phyloP scores from a whole-genome alignment of 176 grass and related monocot genomes.

The Panicum miliaceum region DNA sequence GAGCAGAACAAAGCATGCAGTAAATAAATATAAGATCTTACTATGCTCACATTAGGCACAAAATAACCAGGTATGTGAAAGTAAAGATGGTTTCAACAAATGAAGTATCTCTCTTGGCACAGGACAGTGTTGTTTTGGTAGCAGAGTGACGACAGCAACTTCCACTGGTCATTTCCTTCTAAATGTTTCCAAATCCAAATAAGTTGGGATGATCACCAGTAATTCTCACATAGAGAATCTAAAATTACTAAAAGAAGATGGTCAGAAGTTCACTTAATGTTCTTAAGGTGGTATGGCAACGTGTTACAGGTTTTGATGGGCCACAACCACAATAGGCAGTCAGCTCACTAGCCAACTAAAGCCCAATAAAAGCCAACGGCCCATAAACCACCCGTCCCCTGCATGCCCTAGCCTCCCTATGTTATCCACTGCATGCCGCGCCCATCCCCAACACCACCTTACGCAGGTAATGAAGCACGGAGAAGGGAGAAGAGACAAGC shows the following conservation, averaged over 20 bases:
- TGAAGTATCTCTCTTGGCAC: not conserved
- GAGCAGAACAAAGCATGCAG: not conserved
- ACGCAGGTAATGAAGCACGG: too few relatives aligned
- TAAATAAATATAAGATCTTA: not conserved
- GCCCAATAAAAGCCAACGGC: too few relatives aligned
- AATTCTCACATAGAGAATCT: not conserved
- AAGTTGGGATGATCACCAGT: not conserved
- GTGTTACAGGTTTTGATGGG: too few relatives aligned
- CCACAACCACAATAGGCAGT: too few relatives aligned
- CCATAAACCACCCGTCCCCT: too few relatives aligned
- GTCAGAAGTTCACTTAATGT: too few relatives aligned
- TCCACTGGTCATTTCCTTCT: not conserved
- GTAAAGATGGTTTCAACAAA: not conserved
- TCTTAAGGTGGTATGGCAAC: too few relatives aligned
- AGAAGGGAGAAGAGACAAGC: too few relatives aligned
- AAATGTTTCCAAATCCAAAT: not conserved
- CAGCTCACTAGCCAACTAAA: too few relatives aligned
- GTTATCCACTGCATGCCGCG: too few relatives aligned
- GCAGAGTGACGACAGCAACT: not conserved
- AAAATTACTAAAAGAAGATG: not conserved
- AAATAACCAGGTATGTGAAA: not conserved
- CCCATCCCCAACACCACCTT: too few relatives aligned
- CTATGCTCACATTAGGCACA: constrained; percentile 9
- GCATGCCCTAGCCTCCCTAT: too few relatives aligned
- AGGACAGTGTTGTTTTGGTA: not conserved